Base-by-base conservation (phyloP, 768 basidiomycete species). In the Leccinellum albellum region DNA sequence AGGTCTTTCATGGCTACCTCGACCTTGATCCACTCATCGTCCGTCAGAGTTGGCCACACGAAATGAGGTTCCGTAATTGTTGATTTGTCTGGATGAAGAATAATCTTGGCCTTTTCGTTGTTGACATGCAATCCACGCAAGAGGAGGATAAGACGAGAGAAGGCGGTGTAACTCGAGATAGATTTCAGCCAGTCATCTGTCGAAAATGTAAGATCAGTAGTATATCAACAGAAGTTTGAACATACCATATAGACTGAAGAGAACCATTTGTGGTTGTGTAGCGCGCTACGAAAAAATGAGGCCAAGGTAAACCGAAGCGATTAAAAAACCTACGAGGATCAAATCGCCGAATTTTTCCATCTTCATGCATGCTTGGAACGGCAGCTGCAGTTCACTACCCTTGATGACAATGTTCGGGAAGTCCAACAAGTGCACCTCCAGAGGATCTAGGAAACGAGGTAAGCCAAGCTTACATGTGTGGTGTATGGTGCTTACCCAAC, bases 361-460 rank as follows among this genome's bases (percentile, higher is more conserved):
- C 80, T 98, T 98, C 92, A 99, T 94, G 65, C 94, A 96, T 15
- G 97, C 96, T 75, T 98, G 96, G 94, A 99, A 99, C 0, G 97
- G 97, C 56, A 98, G 78, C 67, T 99, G 97, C 49, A 99, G 79
- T 72, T 99, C 97, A 63, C 91, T 94, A 56, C 97, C 97, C 77
- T 98, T 98, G 80, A 99, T 99, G 74, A 99, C 97, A 63, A 99
- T 99, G 75, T 99, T 99, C 51, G 97, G 97, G 88, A 99, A 99
- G 76, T 99, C 97, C 61, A 99, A 86, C 72, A 98, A 83, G 71
- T 98, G 97, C 57, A 98, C 97, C 79, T 98, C 97, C 54, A 98
- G 85, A 37, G 92, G 91, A 73, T 94, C 91, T 89, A 60, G 17
- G 20, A 47, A 4, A 59, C 31, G 4, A 37, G 57, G 53, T 56